Evolutionary conservation across 805 yeast genomes (phyloP).

Genomic region (Cyberlindnera misumaiensis): DNA sequence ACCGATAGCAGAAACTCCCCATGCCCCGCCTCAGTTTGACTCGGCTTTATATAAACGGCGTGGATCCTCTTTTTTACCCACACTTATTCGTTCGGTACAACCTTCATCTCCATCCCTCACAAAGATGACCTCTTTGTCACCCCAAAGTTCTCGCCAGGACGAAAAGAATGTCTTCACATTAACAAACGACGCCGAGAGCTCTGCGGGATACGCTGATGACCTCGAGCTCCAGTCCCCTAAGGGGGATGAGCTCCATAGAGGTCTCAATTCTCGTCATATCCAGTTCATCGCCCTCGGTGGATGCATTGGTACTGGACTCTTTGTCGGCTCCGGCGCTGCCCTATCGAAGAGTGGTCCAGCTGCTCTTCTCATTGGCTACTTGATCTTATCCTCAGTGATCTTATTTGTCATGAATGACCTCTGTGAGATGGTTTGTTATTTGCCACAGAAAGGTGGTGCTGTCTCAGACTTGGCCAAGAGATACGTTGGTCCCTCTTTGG

Average conservation of each 20-base stretch:
- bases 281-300: slow-evolving; percentile 84
- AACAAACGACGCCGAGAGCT: slow-evolving; percentile 18
- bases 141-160: slow-evolving; percentile 7
- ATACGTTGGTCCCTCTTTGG: slow-evolving; percentile 32
- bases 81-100: no score
- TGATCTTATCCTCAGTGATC: slow-evolving; percentile 55
- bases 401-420: slow-evolving; percentile 58
- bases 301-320: slow-evolving; percentile 77
- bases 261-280: slow-evolving; percentile 57
- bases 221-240: slow-evolving; percentile 9
- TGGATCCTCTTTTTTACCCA: no score
- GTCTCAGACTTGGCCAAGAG: slow-evolving; percentile 52
- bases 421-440: slow-evolving; percentile 62
- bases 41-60: no score
- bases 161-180: slow-evolving; percentile 13
- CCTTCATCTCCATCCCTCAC: no score
- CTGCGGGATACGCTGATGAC: slow-evolving; percentile 22
- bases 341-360: slow-evolving; percentile 70
- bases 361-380: slow-evolving; percentile 52
- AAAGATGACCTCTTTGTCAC: slow-evolving; percentile 2
- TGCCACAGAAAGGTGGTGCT: slow-evolving; percentile 60
- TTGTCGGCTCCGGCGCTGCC: slow-evolving; percentile 66
- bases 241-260: slow-evolving; percentile 18
- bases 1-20: no score
- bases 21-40: no score